These are phyloP conservation scores for Podila horticola DNA, from an alignment of 192 early-diverging fungal species.

Conservation along the genomic window DNA sequence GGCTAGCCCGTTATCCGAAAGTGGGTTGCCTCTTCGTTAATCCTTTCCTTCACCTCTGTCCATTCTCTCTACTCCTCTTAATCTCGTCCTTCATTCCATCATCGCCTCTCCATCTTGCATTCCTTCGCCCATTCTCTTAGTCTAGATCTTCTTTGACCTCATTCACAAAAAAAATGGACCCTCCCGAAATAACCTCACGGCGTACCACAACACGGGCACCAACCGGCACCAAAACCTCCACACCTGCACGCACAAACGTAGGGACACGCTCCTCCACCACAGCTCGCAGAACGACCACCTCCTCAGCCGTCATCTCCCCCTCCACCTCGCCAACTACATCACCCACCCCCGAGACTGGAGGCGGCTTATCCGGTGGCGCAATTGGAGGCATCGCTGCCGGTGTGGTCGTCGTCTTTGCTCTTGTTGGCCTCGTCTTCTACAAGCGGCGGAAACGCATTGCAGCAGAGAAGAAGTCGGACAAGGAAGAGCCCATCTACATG, in stretches of 20 bases:
- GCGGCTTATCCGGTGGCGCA: slow-evolving; percentile 22
- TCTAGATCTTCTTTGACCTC: background rate
- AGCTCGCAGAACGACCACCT: background rate
- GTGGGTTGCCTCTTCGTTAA: background rate
- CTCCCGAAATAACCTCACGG: background rate
- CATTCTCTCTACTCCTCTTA: background rate
- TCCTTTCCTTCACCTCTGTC: background rate
- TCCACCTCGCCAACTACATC: background rate
- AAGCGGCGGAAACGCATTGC: slow-evolving; percentile 27
- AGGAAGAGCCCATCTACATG: slow-evolving; percentile 39
- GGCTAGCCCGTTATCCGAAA: slow-evolving; percentile 23
- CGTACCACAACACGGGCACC: background rate
- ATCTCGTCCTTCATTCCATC: background rate
- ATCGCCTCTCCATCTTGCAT: background rate
- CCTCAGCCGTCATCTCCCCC: background rate
- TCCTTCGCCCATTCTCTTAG: background rate
- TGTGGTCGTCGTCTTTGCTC: slow-evolving; percentile 15
- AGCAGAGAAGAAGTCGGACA: background rate
- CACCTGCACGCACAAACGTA: background rate
- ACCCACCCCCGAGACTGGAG: background rate
- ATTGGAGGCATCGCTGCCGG: slow-evolving; percentile 44
- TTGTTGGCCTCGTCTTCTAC: slow-evolving; percentile 35
- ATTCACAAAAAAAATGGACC: background rate
- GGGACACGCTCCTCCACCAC: background rate
- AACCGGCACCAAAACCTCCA: background rate